Evolutionary conservation across 2,329 filamentous ascomycete genomes (phyloP).

Genomic region (Mycosphaerella arachidis): DNA sequence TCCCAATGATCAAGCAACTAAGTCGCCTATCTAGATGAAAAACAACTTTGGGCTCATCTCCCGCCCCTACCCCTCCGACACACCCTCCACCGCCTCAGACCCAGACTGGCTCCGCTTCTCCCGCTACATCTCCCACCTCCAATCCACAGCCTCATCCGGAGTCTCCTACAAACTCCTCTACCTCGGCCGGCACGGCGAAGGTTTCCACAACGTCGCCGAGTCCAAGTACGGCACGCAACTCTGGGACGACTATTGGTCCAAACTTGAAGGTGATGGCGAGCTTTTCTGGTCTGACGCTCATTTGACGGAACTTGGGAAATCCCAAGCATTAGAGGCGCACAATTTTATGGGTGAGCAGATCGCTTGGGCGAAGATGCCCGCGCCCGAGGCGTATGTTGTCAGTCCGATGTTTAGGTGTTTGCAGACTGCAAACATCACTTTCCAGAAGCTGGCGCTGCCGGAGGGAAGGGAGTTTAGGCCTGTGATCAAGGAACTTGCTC

Average conservation of each 20-base stretch:
- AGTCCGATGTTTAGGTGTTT: constrained; percentile 61
- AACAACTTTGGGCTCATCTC: constrained; percentile 47
- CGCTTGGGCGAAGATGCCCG: constrained; percentile 50
- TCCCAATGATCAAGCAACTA: background rate
- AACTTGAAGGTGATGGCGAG: constrained; percentile 60
- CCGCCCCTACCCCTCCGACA: constrained; percentile 36
- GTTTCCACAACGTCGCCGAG: constrained; percentile 59
- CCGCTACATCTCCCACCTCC: constrained; percentile 54
- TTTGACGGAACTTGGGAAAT: constrained; percentile 54
- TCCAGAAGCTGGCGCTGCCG: constrained; percentile 51
- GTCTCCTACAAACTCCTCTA: constrained; percentile 63
- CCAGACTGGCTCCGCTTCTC: constrained; percentile 63
- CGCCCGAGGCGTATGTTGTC: constrained; percentile 61
- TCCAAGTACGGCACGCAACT: constrained; percentile 62
- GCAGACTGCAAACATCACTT: constrained; percentile 60
- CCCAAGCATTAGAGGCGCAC: constrained; percentile 56
- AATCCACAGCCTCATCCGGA: constrained; percentile 38
- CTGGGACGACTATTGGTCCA: constrained; percentile 66
- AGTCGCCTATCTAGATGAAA: constrained; percentile 12
- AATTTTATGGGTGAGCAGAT: constrained; percentile 56
- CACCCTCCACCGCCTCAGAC: constrained; percentile 28
- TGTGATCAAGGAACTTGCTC: constrained; percentile 57
- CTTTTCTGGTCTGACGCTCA: constrained; percentile 60
- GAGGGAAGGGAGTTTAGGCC: constrained; percentile 51
- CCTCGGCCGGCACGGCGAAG: constrained; percentile 67